Evolutionary conservation across 2,329 filamentous ascomycete species (phyloP).

Genomic region (Fusarium bulbicola): DNA sequence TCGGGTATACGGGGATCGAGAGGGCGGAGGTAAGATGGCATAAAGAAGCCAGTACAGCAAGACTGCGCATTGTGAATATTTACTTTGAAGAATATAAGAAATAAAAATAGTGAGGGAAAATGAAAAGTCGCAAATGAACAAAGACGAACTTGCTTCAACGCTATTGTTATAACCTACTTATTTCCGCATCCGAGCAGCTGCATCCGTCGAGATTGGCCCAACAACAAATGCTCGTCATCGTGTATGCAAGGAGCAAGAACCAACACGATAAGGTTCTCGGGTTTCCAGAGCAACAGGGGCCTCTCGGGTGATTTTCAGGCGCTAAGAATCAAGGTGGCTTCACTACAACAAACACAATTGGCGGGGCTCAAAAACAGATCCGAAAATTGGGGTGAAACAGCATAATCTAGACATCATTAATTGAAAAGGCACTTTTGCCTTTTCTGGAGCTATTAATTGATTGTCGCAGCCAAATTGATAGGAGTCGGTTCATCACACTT

Average conservation of each 20-base stretch:
- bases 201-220: not conserved
- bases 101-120: too few species aligned
- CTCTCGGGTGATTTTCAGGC: not conserved
- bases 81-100: rapidly evolving
- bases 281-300: slow-evolving; percentile 20
- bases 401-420: not conserved
- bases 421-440: not conserved
- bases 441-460: rapidly evolving
- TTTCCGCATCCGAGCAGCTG: too few species aligned
- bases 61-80: not conserved
- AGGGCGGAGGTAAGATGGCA: not conserved
- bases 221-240: slow-evolving; percentile 11
- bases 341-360: not conserved
- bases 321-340: not conserved
- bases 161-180: not conserved
- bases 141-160: rapidly evolving
- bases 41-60: not conserved
- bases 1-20: not conserved
- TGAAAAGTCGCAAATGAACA: rapidly evolving
- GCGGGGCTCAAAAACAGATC: not conserved
- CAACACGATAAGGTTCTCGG: not conserved
- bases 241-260: slow-evolving; percentile 7
- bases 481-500: rapidly evolving
- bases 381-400: not conserved
- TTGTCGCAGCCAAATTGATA: rapidly evolving